These are phyloP conservation scores for grape (Vitis vinifera) DNA, from an alignment of 164 flowering plant genomes.

Conservation along the genomic window ASM3070453v1 NC_081818.1:3211501-3212000, in stretches of 20 bases:
- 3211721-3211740: slow-evolving; percentile 8
- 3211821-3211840: neutral
- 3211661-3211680: neutral
- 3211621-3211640: no score
- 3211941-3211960: neutral
- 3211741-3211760: slow-evolving; percentile 16
- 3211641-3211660: no score
- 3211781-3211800: slow-evolving; percentile 3
- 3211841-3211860: neutral
- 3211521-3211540: slow-evolving; percentile 26
- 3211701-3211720: slow-evolving; percentile 8
- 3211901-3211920: no score
- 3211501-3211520: slow-evolving; percentile 37
- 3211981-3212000: slow-evolving; percentile 21
- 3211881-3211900: no score
- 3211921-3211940: neutral
- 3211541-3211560: slow-evolving; percentile 45
- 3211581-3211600: slow-evolving; percentile 10
- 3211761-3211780: neutral
- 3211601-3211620: neutral
- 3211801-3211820: neutral
- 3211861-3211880: no score
- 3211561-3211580: slow-evolving; percentile 42
- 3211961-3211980: neutral
- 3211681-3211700: neutral